Evolutionary conservation across 106 monocot genomes (phyloP), one percentile per base, ranked within the genome.

Genomic region (Amphibolis antarctica): DNA sequence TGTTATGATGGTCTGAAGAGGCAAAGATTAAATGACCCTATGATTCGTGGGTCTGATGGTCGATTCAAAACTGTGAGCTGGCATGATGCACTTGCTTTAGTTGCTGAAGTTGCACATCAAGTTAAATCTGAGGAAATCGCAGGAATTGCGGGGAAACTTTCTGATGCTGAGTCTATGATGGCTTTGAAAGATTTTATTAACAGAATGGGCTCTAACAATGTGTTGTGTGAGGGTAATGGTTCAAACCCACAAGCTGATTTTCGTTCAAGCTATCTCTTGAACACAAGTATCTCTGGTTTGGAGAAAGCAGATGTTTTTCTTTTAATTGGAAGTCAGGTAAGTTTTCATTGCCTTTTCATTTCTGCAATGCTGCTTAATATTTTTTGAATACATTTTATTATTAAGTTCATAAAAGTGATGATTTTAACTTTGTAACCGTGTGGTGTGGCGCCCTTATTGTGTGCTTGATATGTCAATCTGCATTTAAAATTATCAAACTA

Each of bases 131-230:
- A 91, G 63, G 98, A 98, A 79, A 98, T 98, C 53, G 83, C 88
- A 70, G 98, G 98, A 63, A 79, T 98, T 75, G 98, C 98, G 57
- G 98, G 98, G 1, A 75, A 80, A 60, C 91, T 98, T 64, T 98
- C 90, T 63, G 98, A 98, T 75, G 98, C 98, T 55, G 98, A 98
- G 73, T 98, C 98, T 51, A 98, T 98, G 98, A 91, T 98, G 56
- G 91, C 98, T 31, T 60, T 98, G 24, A 98, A 98, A 77, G 98
- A 98, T 80, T 81, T 98, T 30, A 50, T 98, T 28, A 91, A 91
- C 74, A 85, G 71, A 68, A 69, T 98, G 78, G 98, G 98, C 10
- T 98, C 91, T 53, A 78, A 91, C 66, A 98, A 83, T 69, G 82
- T 98, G 0, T 63, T 80, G 14, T 98, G 87, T 62, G 98, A 98